Conservation (phyloP, 768 basidiomycete genomes). For the Phaeotremella skinneri region DNA sequence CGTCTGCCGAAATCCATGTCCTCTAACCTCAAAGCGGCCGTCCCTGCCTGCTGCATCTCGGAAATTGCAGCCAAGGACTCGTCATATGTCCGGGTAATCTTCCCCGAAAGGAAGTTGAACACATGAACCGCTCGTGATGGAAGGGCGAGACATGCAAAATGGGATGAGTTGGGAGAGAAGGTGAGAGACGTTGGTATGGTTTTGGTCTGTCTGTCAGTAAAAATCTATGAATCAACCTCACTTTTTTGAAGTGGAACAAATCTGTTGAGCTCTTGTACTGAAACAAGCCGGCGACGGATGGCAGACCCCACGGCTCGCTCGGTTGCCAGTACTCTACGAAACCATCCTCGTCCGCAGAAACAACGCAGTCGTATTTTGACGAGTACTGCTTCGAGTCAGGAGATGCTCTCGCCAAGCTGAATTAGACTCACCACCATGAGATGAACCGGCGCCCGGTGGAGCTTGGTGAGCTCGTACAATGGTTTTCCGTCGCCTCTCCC, state of each 20-base stretch:
- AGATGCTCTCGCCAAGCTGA: not conserved
- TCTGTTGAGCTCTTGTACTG: slow-evolving; percentile 86
- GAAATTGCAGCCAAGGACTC: slow-evolving; percentile 88
- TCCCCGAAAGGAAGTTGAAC: slow-evolving; percentile 86
- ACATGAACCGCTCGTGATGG: slow-evolving; percentile 92
- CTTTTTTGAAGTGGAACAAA: slow-evolving; percentile 98
- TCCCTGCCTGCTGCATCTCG: slow-evolving; percentile 99
- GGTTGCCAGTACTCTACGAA: slow-evolving; percentile 98
- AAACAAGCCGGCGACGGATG: slow-evolving; percentile 79
- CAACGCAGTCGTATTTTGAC: slow-evolving; percentile 80
- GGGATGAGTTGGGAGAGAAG: slow-evolving; percentile 80
- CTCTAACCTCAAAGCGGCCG: slow-evolving; percentile 84
- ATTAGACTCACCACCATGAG: slow-evolving; percentile 70
- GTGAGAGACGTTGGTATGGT: slow-evolving; percentile 87
- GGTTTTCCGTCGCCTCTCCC: slow-evolving; percentile 80
- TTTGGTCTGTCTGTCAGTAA: slow-evolving; percentile 64
- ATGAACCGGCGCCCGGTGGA: slow-evolving; percentile 88
- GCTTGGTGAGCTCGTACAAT: slow-evolving; percentile 67
- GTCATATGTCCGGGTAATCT: slow-evolving; percentile 88
- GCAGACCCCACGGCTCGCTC: slow-evolving; percentile 77
- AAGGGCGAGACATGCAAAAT: slow-evolving; percentile 84
- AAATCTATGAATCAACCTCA: slow-evolving; percentile 45
- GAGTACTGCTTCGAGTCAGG: slow-evolving; percentile 64
- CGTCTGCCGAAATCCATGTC: slow-evolving; percentile 99
- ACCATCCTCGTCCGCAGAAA: slow-evolving; percentile 91